Conservation (phyloP, 192 early-diverging fungal genomes). For the Helicostylum pulchrum region DNA sequence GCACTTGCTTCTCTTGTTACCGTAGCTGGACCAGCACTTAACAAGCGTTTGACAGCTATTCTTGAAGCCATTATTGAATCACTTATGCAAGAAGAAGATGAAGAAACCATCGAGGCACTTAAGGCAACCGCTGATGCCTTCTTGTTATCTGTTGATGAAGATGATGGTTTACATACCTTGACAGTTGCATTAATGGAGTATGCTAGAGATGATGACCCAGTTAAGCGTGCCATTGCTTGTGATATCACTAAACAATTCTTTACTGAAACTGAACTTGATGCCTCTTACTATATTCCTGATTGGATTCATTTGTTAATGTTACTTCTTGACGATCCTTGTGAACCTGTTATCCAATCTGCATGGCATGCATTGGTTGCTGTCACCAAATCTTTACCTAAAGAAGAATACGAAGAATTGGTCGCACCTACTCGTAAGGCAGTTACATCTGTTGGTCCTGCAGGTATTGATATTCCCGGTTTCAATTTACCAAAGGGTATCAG, state of each 20-base stretch:
- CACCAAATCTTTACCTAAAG: slow-evolving; percentile 80
- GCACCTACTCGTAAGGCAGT: slow-evolving; percentile 65
- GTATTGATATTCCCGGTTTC: slow-evolving; percentile 75
- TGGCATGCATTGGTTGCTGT: slow-evolving; percentile 83
- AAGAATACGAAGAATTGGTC: slow-evolving; percentile 83
- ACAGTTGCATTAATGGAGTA: slow-evolving; percentile 78
- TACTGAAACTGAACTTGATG: slow-evolving; percentile 55
- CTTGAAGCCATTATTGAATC: slow-evolving; percentile 79
- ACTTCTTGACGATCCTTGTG: slow-evolving; percentile 59
- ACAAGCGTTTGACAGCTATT: slow-evolving; percentile 77
- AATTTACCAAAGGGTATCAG: slow-evolving; percentile 90
- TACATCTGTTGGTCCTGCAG: slow-evolving; percentile 48
- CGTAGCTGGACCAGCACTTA: slow-evolving; percentile 85
- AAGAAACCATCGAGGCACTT: slow-evolving; percentile 62
- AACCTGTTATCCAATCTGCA: slow-evolving; percentile 62
- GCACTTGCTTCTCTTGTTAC: slow-evolving; percentile 85
- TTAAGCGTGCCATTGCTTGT: slow-evolving; percentile 55
- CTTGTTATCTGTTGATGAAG: slow-evolving; percentile 72
- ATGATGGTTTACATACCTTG: slow-evolving; percentile 75
- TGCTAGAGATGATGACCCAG: slow-evolving; percentile 55
- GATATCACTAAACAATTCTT: slow-evolving; percentile 65
- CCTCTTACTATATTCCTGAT: slow-evolving; percentile 67
- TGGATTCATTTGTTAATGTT: slow-evolving; percentile 77
- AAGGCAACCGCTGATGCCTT: slow-evolving; percentile 71
- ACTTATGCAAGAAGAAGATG: slow-evolving; percentile 63